Conservation (phyloP, 768 basidiomycete species). For the Bullera alba region DNA sequence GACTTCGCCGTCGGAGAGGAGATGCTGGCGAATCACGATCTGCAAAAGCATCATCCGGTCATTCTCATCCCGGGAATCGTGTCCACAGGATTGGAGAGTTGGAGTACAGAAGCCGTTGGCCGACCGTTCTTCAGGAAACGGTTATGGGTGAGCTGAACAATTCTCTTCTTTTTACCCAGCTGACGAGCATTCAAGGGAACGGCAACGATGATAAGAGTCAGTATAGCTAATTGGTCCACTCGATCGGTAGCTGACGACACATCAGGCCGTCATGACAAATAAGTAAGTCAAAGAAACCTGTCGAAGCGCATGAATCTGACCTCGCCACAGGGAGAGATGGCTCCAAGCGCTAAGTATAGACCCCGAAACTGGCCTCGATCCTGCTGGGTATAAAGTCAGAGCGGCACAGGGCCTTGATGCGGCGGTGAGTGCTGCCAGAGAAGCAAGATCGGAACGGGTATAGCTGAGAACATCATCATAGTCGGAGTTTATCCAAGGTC, state of each 20-base stretch:
- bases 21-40: conserved; percentile 29
- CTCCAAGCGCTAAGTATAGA: conserved; percentile 84
- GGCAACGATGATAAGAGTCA: conserved; percentile 41
- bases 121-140: conserved; percentile 88
- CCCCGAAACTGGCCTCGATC: conserved; percentile 83
- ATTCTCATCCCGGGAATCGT: conserved; percentile 85
- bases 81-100: conserved; percentile 87
- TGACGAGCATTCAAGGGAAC: conserved; percentile 26
- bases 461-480: conserved; percentile 4
- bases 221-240: conserved; percentile 41
- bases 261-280: conserved; percentile 19
- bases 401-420: conserved; percentile 90
- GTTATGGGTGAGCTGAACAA: conserved; percentile 50
- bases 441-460: neutral
- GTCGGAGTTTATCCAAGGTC: conserved; percentile 40
- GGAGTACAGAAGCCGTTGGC: conserved; percentile 81
- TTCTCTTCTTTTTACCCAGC: neutral
- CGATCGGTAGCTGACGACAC: conserved; percentile 50
- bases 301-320: conserved; percentile 1
- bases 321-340: conserved; percentile 59
- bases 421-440: conserved; percentile 59
- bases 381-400: conserved; percentile 72
- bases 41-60: conserved; percentile 65
- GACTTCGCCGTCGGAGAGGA: conserved; percentile 44
- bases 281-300: conserved; percentile 9